phyloP scores from a whole-genome alignment of 306 rosid species.

The Aeschynomene evenia region DNA sequence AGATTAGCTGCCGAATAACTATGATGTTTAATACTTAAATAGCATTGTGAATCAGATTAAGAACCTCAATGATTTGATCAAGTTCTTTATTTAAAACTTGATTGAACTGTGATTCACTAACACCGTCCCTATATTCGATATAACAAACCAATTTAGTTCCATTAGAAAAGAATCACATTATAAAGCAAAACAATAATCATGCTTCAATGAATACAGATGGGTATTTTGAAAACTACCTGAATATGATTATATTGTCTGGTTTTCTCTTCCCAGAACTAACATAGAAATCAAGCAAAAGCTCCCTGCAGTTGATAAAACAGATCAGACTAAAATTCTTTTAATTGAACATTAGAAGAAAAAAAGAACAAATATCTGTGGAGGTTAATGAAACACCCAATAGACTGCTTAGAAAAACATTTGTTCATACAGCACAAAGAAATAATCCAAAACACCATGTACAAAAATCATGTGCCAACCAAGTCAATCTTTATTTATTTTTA shows the following conservation, averaged over 20 bases:
- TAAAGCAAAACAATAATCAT: slow-evolving; percentile 1
- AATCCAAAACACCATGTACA: background rate
- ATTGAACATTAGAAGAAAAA: background rate
- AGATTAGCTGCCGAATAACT: slow-evolving; percentile 5
- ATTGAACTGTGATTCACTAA: slow-evolving; percentile 93
- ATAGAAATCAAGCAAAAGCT: slow-evolving; percentile 80
- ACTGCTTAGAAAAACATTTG: background rate
- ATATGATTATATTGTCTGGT: slow-evolving; percentile 89
- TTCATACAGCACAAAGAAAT: background rate
- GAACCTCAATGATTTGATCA: slow-evolving; percentile 79
- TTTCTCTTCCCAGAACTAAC: slow-evolving; percentile 75
- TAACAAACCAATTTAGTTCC: background rate
- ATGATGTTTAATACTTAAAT: background rate
- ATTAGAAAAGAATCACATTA: background rate
- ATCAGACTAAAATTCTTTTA: background rate
- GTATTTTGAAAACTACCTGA: slow-evolving; percentile 53
- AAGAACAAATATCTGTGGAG: background rate
- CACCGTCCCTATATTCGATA: slow-evolving; percentile 74
- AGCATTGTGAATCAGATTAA: background rate
- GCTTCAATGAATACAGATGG: background rate
- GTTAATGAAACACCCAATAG: slow-evolving; percentile 4
- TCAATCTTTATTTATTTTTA: background rate
- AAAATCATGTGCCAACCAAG: background rate
- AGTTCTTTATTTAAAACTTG: slow-evolving; percentile 89
- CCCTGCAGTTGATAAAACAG: slow-evolving; percentile 60